Evolutionary conservation across 345 rosid species (phyloP).

Genomic region (Syzygium aqueum): DNA sequence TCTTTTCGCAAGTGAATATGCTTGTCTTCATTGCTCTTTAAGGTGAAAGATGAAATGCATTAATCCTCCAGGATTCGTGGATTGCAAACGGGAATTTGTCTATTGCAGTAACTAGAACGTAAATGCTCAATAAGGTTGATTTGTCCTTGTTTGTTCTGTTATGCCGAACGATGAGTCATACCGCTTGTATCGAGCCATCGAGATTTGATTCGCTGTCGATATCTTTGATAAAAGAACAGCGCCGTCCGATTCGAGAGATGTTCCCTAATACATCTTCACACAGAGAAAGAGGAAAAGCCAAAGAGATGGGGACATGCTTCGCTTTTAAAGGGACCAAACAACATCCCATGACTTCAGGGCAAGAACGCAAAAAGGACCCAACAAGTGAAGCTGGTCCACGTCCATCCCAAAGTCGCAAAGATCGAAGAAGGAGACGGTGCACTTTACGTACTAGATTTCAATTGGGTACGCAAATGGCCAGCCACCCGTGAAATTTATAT

Average conservation of each 20-base stretch:
- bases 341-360: not conserved
- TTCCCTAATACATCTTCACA: not conserved
- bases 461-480: not conserved
- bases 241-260: not conserved
- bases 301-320: not conserved
- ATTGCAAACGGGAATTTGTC: not conserved
- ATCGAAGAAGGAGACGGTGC: not conserved
- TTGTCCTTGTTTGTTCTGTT: not conserved
- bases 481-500: not conserved
- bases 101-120: not conserved
- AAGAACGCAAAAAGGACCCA: not conserved
- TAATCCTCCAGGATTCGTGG: not conserved
- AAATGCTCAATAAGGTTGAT: not conserved
- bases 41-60: not conserved
- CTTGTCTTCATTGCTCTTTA: too few relatives aligned
- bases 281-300: not conserved
- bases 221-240: not conserved
- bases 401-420: not conserved
- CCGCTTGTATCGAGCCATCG: not conserved
- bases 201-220: not conserved
- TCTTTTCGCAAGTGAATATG: not conserved
- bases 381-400: not conserved
- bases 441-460: not conserved
- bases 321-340: not conserved
- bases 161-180: not conserved